Evolutionary conservation across 108 stramenopile genomes (phyloP), one percentile per base, ranked within the genome.

Genomic region (Cyclotella choctawhatcheeana): DNA sequence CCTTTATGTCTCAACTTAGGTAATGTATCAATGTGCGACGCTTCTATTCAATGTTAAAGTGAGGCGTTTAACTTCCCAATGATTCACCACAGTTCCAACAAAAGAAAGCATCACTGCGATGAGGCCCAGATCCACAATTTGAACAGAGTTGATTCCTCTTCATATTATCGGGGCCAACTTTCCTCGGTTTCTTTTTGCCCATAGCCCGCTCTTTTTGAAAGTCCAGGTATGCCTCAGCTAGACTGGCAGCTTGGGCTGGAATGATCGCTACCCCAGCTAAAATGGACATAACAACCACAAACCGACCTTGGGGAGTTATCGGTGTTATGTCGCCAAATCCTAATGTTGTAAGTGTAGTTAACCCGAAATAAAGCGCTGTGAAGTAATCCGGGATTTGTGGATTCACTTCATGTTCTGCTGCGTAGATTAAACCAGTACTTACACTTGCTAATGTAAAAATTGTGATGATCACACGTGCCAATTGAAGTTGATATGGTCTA

Each of bases 241-340:
- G 62, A 24, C 43, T 54, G 3, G 86, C 88, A 6, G 84, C 86
- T 62, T 92, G 91, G 0, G 87, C 89, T 7, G 93, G 93, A 47
- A 94, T 84, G 18, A 94, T 65, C 0, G 89, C 88, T 7, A 92
- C 85, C 17, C 93, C 93, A 5, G 82, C 88, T 47, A 94, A 51
- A 48, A 92, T 94, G 10, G 81, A 77, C 2, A 69, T 80, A 37
- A 77, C 77, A 0, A 94, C 93, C 13, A 92, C 86, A 32, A 89
- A 50, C 50, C 85, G 77, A 7, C 93, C 93, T 26, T 74, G 53
- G 37, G 61, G 64, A 2, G 93, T 94, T 10, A 91, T 75, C 10
- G 93, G 93, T 18, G 84, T 78, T 53, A 94, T 94, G 50, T 94
- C 93, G 1, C 91, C 88, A 53, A 92, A 92, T 3, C 88, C 91